A percentile compares a stretch with the other conserved stretches of the same genome.
Evolutionary conservation across 2,329 filamentous ascomycete genomes (phyloP).

Genomic region (Penicillium sp.): DNA sequence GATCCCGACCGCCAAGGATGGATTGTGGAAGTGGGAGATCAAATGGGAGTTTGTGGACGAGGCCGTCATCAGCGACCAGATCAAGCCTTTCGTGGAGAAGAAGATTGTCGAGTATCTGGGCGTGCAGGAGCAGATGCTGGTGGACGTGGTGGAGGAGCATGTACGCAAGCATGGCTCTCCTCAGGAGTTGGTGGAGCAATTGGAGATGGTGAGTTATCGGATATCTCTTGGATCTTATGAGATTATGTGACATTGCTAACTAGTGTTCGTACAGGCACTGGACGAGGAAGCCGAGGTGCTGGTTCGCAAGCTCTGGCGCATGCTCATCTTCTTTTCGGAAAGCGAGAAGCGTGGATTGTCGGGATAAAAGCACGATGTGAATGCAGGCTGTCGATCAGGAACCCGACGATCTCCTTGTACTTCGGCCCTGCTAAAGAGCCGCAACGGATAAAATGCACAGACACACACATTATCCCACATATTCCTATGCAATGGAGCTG

Average conservation of each 20-base stretch:
- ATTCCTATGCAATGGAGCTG: neutral
- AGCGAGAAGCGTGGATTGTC: conserved; percentile 87
- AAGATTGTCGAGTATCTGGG: conserved; percentile 97
- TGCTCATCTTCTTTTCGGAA: conserved; percentile 98
- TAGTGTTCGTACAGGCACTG: conserved; percentile 61
- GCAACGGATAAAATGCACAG: neutral
- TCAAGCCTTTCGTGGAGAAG: conserved; percentile 94
- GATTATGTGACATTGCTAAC: conserved; percentile 35
- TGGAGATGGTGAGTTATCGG: conserved; percentile 70
- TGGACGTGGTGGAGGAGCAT: conserved; percentile 89
- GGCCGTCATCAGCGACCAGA: conserved; percentile 75
- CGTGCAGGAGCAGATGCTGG: conserved; percentile 92
- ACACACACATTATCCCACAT: neutral
- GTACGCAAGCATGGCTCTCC: conserved; percentile 73
- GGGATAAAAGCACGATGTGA: conserved; percentile 48
- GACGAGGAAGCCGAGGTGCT: conserved; percentile 93
- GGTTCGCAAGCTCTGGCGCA: conserved; percentile 96
- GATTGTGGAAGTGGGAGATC: conserved; percentile 88
- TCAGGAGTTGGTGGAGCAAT: conserved; percentile 77
- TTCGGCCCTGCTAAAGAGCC: neutral
- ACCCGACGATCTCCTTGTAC: neutral
- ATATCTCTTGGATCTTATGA: conserved; percentile 5
- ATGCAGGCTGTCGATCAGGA: neutral
- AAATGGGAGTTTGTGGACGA: conserved; percentile 92
- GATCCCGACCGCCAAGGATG: conserved; percentile 83